phyloP scores from a whole-genome alignment of 768 basidiomycete species.

The Steccherinum ochraceum region DNA sequence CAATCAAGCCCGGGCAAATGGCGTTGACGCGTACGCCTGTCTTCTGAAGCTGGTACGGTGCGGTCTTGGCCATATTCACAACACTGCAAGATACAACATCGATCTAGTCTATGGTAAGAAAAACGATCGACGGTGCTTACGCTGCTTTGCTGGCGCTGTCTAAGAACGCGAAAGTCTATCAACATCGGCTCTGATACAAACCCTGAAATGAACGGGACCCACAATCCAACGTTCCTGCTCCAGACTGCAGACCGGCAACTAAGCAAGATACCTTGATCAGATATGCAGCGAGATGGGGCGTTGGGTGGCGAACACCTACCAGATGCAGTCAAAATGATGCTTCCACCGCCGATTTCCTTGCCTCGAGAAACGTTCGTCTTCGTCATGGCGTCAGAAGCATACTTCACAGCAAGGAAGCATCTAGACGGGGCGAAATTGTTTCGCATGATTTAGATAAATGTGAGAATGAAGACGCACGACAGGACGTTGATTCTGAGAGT shows the following conservation, averaged over 20 bases:
- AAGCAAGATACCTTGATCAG: background rate
- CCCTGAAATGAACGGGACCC: too few relatives aligned
- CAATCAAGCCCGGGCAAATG: conserved; percentile 88
- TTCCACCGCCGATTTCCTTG: conserved; percentile 66
- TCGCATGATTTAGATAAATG: conserved; percentile 2
- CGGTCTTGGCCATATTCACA: conserved; percentile 81
- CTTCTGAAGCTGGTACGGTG: conserved; percentile 71
- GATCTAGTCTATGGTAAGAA: conserved; percentile 84
- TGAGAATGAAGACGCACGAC: conserved; percentile 34
- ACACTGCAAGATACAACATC: conserved; percentile 44
- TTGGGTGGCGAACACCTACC: conserved; percentile 34
- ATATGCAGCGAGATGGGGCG: conserved; percentile 1
- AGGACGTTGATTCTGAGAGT: conserved; percentile 71
- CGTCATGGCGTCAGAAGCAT: conserved; percentile 80
- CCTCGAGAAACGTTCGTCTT: conserved; percentile 58
- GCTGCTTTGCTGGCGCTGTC: conserved; percentile 94
- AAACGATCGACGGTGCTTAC: conserved; percentile 55
- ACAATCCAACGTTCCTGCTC: conserved; percentile 82
- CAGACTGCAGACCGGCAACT: conserved; percentile 82
- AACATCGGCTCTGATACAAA: too few relatives aligned
- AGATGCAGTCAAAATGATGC: conserved; percentile 85
- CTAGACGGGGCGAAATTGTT: too few relatives aligned
- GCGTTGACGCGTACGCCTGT: conserved; percentile 85
- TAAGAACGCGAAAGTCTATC: conserved; percentile 26
- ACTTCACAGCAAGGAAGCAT: conserved; percentile 84